Evolutionary conservation across 129 eudicot genomes (phyloP).

Genomic region (Centrapalus pauciflorus): DNA sequence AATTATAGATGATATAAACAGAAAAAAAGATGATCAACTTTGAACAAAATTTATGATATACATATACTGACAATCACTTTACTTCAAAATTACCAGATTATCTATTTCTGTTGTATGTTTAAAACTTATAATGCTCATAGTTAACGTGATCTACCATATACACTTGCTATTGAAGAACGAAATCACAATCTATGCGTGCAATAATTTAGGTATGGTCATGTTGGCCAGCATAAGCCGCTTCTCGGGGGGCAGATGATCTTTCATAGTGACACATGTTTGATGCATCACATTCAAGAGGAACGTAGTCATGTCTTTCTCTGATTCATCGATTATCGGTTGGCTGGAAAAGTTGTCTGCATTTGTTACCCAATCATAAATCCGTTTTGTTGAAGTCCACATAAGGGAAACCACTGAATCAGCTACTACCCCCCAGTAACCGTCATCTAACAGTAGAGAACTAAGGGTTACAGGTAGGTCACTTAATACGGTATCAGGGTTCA

Average conservation of each 20-base stretch:
- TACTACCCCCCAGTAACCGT: conserved; percentile 40
- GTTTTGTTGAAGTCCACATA: conserved; percentile 56
- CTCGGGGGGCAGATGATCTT: conserved; percentile 49
- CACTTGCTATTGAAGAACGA: too few species aligned
- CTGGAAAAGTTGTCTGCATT: conserved; percentile 12
- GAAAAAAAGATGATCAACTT: too few species aligned
- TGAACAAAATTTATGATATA: too few species aligned
- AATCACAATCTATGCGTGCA: too few species aligned
- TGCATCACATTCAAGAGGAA: conserved; percentile 59
- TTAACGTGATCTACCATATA: too few species aligned
- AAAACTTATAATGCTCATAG: too few species aligned
- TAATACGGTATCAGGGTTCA: conserved; percentile 45
- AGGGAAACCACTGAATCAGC: conserved; percentile 54
- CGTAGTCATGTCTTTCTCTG: conserved; percentile 35
- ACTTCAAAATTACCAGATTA: too few species aligned
- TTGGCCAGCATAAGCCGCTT: conserved; percentile 76
- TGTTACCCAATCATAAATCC: conserved; percentile 46
- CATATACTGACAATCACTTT: too few species aligned
- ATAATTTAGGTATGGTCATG: conserved; percentile 37
- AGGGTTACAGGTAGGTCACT: conserved; percentile 81
- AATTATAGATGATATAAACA: too few species aligned
- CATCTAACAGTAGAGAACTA: conserved; percentile 50
- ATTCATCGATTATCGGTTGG: conserved; percentile 32
- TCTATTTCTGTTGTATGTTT: too few species aligned
- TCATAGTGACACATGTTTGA: conserved; percentile 49